Conservation (phyloP, 441 rosid species). For the California macrophylla region DNA sequence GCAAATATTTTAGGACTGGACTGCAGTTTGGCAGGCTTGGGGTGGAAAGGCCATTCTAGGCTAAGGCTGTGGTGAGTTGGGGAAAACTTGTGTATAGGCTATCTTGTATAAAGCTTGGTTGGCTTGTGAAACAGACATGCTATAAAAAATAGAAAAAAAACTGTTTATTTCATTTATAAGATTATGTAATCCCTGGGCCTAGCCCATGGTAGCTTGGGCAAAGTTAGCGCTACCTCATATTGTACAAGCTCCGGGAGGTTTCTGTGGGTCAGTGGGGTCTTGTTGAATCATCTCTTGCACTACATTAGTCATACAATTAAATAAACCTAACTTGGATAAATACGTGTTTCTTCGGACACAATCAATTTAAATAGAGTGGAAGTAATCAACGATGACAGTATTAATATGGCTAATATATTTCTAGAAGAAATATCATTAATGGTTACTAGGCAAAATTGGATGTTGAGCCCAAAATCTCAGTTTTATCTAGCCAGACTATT, state of each 20-base stretch:
- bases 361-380: background rate
- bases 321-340: background rate
- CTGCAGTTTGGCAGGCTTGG: background rate
- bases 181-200: background rate
- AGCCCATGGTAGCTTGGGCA: background rate
- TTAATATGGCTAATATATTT: background rate
- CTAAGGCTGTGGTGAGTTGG: background rate
- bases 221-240: background rate
- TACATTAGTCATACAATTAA: background rate
- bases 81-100: background rate
- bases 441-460: background rate
- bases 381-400: background rate
- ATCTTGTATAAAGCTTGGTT: background rate
- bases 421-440: background rate
- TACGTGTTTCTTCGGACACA: background rate
- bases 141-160: background rate
- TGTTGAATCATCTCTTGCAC: background rate
- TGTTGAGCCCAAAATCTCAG: background rate
- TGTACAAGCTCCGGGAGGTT: background rate
- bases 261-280: background rate
- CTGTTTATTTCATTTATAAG: background rate
- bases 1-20: background rate
- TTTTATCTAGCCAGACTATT: background rate
- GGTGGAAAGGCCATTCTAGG: background rate
- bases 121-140: background rate